Evolutionary conservation across 331 rosid genomes (phyloP), one percentile per base, ranked within the genome.

Genomic region (Pyracantha coccinea): DNA sequence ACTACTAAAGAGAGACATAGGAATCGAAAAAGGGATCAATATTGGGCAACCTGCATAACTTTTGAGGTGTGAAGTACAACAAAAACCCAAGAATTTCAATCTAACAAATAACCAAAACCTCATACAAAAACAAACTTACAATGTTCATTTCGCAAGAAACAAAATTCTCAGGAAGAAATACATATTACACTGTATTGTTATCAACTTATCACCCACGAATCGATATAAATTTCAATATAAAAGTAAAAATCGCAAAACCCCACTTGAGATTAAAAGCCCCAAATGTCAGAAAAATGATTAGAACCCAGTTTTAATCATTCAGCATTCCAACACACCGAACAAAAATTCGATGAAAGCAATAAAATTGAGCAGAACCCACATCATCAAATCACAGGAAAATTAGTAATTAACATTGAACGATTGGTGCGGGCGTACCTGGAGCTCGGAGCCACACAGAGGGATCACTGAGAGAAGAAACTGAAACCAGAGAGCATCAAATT

Each of bases 361-460:
- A 17, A 85, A 85, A 32, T 28, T 52, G 35, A 50, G 64, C 21
- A 78, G 63, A 15, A 67, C 28, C 59, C 41, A 47, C 15, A 62
- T 35, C 24, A 80, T 29, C 58, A 53, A 55, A 83, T 44, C 73
- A 6, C 50, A 19, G 61, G 68, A 16, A 60, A 21, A 28, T n/a
- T 52, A 63, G 68, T 8, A 69, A 25, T 31, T 41, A 9, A 74
- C 59, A 41, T 58, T 41, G 41, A 59, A 15, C 72, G n/a, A 70
- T 69, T 20, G 68, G 6, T 19, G n/a, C 38, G 62, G 65, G 65
- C 64, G 68, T 62, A 89, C 91, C 93, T 78, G 20, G 73, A 83
- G 76, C 76, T 61, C 63, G 55, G 35, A 13, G 71, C 12, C 8
- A 32, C 52, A 75, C 13, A 50, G 20, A 63, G 66, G n/a, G 54